Evolutionary conservation across 192 early-diverging fungal genomes (phyloP), one percentile per base, ranked within the genome.

Genomic region (Piromyces finnis): DNA sequence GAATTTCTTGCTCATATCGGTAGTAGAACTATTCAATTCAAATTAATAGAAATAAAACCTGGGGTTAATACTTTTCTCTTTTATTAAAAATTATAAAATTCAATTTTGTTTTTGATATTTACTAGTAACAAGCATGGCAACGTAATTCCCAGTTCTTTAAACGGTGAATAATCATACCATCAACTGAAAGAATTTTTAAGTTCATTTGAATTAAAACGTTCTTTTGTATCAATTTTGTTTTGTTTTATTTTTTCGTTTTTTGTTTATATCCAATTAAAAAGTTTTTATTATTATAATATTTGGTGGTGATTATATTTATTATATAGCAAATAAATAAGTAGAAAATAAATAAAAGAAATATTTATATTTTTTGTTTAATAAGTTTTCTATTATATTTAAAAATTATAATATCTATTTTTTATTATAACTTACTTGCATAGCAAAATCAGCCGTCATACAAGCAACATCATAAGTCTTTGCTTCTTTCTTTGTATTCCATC

Each of bases 121-220:
- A 93, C 91, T 93, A 91, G 88, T 84, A 95, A 85, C 97, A 99
- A 6, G 93, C 95, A 83, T 97, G 95, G 86, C 97, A 99, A 35
- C 97, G 90, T 84, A 97, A 84, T 15, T 97, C 93, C 91, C 92
- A 96, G 77, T 89, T 96, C 84, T 94, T 94, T 82, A 97, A 84
- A 30, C 89, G 88, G 30, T 80, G 88, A 77, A 99, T 92, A 22
- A 87, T 82, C 13, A 93, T 82, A 78, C 97, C 97, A 82, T 97
- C 95, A 16, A 93, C 85, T 9, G 93, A 93, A 14, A 97, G 84
- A 41, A 99, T 88, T 77, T 89, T 88, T 82, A 99, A 88, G 27
- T 92, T 90, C 93, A 98, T 97, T 86, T 97, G 95, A 79, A 99
- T 85, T 41, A 97, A 83, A 22, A 98, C 94, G 85, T 99, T 99